Evolutionary conservation across 805 yeast species (phyloP).

Genomic region (Yarrowia keelungensis): DNA sequence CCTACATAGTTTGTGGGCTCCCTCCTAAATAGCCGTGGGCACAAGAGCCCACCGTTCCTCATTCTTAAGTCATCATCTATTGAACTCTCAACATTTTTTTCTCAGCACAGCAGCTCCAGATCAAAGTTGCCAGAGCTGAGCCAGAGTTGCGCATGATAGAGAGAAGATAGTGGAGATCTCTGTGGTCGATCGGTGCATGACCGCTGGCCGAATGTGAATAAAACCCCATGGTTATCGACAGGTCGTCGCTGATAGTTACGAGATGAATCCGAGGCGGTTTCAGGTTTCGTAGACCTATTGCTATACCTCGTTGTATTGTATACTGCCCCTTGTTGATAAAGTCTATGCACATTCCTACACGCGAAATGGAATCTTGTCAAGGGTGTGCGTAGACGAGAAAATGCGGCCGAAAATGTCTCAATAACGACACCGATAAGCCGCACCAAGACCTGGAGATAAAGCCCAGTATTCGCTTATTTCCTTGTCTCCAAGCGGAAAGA

Average conservation of each 20-base stretch:
- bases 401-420: slow-evolving; percentile 13
- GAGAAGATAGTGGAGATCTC: slow-evolving; percentile 1
- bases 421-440: slow-evolving; percentile 1
- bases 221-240: too few species aligned
- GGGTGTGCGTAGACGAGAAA: not conserved
- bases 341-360: slow-evolving; percentile 21
- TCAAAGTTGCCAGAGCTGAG: not conserved
- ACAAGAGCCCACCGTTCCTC: slow-evolving; percentile 1
- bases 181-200: slow-evolving; percentile 19
- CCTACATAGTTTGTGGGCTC: slow-evolving; percentile 2
- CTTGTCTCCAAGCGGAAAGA: too few species aligned
- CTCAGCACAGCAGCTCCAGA: not conserved
- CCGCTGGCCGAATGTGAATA: slow-evolving; percentile 13
- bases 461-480: too few species aligned
- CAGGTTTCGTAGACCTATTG: too few species aligned
- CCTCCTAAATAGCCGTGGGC: not conserved
- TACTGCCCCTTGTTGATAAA: not conserved
- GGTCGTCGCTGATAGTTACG: too few species aligned
- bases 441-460: not conserved
- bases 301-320: too few species aligned
- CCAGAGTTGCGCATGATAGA: slow-evolving; percentile 14
- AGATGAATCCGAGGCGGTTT: too few species aligned
- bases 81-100: too few species aligned
- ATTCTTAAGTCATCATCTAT: not conserved
- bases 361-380: slow-evolving; percentile 2